Evolutionary conservation across 768 basidiomycete species (phyloP).

Genomic region (Mycena indigotica): DNA sequence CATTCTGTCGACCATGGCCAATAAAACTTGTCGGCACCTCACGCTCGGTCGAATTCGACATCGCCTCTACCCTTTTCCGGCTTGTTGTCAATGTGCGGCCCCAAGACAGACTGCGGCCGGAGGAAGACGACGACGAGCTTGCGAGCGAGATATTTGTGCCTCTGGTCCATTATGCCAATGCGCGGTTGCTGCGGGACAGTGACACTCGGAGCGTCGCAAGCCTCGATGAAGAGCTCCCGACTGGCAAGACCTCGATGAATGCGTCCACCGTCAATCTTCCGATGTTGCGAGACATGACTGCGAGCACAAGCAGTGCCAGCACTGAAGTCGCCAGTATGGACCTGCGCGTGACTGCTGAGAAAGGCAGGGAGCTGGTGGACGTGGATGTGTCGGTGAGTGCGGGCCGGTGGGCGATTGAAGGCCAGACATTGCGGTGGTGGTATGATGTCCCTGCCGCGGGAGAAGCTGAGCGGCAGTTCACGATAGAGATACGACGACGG

Average conservation of each 20-base stretch:
- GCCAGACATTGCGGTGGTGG: constrained; percentile 58
- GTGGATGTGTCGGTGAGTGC: constrained; percentile 47
- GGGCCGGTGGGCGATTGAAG: constrained; percentile 47
- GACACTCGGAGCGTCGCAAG: constrained; percentile 15
- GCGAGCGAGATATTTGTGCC: constrained; percentile 94
- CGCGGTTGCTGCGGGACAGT: constrained; percentile 29
- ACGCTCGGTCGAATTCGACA: constrained; percentile 71
- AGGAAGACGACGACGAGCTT: constrained; percentile 36
- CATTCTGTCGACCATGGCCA: constrained; percentile 87
- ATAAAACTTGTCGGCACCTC: constrained; percentile 71
- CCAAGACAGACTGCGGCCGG: constrained; percentile 49
- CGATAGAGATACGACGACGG: constrained; percentile 37
- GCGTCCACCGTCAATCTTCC: constrained; percentile 20
- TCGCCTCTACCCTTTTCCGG: constrained; percentile 69
- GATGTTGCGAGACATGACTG: constrained; percentile 12
- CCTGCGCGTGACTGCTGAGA: constrained; percentile 16
- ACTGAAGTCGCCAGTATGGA: constrained; percentile 16
- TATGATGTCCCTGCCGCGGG: constrained; percentile 46
- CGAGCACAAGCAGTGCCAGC: constrained; percentile 21
- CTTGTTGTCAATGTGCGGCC: constrained; percentile 63
- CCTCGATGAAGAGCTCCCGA: constrained; percentile 1
- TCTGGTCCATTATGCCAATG: constrained; percentile 80
- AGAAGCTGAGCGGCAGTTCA: constrained; percentile 36
- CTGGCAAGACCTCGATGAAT: constrained; percentile 9
- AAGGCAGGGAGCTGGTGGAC: constrained; percentile 38